A percentile compares a stretch with the other conserved stretches of the same genome.
Evolutionary conservation across 257 asterid genomes (phyloP).

Genomic region (Gardenia jasminoides): DNA sequence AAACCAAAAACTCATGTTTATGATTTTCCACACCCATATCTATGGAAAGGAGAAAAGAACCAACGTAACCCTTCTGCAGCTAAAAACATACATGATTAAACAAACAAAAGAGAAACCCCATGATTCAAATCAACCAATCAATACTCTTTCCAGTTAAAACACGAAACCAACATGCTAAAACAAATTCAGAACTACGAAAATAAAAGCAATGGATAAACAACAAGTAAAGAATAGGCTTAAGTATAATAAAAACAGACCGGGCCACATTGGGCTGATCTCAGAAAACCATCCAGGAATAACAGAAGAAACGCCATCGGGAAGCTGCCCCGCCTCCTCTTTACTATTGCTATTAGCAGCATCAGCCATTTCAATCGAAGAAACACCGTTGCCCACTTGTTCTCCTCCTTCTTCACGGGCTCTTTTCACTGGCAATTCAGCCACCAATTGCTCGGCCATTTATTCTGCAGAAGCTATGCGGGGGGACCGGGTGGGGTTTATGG

Average conservation of each 20-base stretch:
- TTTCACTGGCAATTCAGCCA: conserved; percentile 17
- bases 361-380: conserved; percentile 40
- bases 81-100: not conserved
- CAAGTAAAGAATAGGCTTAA: not conserved
- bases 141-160: not conserved
- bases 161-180: not conserved
- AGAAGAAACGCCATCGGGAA: conserved; percentile 48
- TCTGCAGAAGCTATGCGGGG: no score
- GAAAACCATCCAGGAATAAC: conserved; percentile 95
- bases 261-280: conserved; percentile 97
- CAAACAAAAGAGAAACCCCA: not conserved
- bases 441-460: conserved; percentile 15
- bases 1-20: not conserved
- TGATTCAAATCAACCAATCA: not conserved
- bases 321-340: conserved; percentile 22
- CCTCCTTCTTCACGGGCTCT: conserved; percentile 23
- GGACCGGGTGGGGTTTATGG: not conserved
- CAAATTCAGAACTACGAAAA: not conserved
- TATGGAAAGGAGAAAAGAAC: no score
- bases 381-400: conserved; percentile 1
- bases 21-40: not conserved
- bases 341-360: conserved; percentile 22
- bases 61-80: not conserved
- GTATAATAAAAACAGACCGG: conserved; percentile 47
- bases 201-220: not conserved